Evolutionary conservation across 2,329 filamentous ascomycete genomes (phyloP), one percentile per base, ranked within the genome.

Genomic region (Laburnicola sp.): DNA sequence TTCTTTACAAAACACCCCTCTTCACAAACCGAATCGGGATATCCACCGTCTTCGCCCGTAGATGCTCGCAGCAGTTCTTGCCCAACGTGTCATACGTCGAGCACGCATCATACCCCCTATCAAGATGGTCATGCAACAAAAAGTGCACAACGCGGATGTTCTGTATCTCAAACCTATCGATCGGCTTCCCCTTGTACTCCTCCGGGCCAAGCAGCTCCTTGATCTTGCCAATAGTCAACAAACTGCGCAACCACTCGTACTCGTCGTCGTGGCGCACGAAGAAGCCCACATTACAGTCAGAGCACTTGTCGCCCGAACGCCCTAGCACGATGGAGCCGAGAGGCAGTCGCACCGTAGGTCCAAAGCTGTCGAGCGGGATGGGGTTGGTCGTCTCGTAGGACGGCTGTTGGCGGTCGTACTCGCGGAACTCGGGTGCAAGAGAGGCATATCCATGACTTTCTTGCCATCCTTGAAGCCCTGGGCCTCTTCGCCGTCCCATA

Each of bases 11-110:
- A 6, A 59, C 59, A 0, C 76, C 76, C 45, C 76, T 66, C 36
- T 76, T 65, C 23, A 79, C 59, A 61, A 78, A 80, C 38, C 62
- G 57, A 25, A 70, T 70, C 3, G 76, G 77, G 2, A 79, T 61
- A 50, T 79, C 75, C 0, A 80, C 75, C n/a, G 67, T 69, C 54
- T 75, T 76, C 22, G 73, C 73, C 40, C 76, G 61, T 45, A 80
- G 41, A 56, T 77, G 79, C 68, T 80, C 77, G 10, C 66, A 71
- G 34, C 72, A 66, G 22, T 76, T 76, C 69, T 80, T 80, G 0
- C 76, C 78, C 10, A 80, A 59, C 0, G 73, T 75, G 58, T 80
- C 78, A 39, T 78, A 77, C 1, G 70, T 70, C 41, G 66, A 70
- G 31, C 73, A 76, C 3, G 74, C 72, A 45, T 76, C 72, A 59